These are phyloP conservation scores for Pseudotsuga menziesii DNA, from an alignment of 75 land plant genomes.

Conservation along the genomic window DNA sequence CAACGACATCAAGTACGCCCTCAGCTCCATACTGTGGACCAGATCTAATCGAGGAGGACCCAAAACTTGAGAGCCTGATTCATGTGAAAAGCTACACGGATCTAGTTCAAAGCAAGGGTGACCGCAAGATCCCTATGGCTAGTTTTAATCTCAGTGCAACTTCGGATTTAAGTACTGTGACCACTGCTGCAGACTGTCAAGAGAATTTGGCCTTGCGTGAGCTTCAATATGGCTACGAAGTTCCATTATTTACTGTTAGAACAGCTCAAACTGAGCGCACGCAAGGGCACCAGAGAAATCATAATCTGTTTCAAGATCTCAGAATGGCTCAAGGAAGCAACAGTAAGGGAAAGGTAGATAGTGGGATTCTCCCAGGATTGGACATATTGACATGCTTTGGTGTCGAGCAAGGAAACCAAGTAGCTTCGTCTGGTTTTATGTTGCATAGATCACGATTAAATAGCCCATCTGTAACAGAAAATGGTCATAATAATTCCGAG, in stretches of 20 bases:
- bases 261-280: too few species aligned
- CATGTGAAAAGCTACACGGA: conserved; percentile 2
- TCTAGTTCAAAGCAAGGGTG: neutral
- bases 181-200: neutral
- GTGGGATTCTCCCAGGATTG: neutral
- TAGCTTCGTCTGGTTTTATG: neutral
- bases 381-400: neutral
- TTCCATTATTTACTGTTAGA: neutral
- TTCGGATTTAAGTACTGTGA: neutral
- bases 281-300: neutral
- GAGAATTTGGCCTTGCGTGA: neutral
- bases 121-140: neutral
- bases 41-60: neutral
- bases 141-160: neutral
- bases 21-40: too few species aligned
- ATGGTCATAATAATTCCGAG: neutral
- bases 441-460: neutral
- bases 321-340: neutral
- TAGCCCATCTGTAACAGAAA: neutral
- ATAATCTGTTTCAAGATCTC: neutral
- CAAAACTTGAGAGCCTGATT: neutral
- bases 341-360: neutral
- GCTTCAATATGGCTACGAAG: neutral
- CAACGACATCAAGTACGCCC: neutral
- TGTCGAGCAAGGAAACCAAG: neutral